phyloP scores from a whole-genome alignment of 192 early-diverging fungal genomes.

The Coemansia sp. region DNA sequence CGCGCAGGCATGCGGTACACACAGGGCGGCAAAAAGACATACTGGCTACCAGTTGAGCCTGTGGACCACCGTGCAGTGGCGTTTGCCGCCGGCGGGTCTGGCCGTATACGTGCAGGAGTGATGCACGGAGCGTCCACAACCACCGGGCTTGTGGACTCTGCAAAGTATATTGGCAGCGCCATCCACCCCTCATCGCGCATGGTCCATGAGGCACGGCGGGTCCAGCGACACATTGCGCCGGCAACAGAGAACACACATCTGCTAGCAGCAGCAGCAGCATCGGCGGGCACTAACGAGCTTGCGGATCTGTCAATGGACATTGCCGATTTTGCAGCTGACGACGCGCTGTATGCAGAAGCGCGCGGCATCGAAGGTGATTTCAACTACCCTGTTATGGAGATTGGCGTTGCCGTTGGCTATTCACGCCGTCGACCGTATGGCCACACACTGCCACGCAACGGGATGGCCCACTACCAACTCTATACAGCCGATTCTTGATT shows the following conservation, averaged over 20 bases:
- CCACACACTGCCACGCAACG: constrained; percentile 19
- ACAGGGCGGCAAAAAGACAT: constrained; percentile 54
- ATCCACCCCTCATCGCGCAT: constrained; percentile 39
- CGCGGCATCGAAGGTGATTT: constrained; percentile 48
- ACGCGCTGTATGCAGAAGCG: constrained; percentile 42
- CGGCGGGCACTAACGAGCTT: constrained; percentile 8
- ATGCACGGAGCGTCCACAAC: constrained; percentile 19
- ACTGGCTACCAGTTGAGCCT: constrained; percentile 56
- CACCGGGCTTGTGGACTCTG: constrained; percentile 18
- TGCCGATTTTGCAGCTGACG: constrained; percentile 22
- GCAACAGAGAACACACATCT: constrained; percentile 35
- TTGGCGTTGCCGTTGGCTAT: constrained; percentile 49
- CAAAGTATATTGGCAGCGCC: constrained; percentile 34
- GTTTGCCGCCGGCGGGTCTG: constrained; percentile 39
- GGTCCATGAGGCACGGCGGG: constrained; percentile 37
- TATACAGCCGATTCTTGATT: not conserved
- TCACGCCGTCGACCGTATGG: constrained; percentile 45
- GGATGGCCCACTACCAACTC: too few species aligned
- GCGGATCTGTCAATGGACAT: constrained; percentile 45
- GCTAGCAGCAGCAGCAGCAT: not conserved
- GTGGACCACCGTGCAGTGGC: constrained; percentile 43
- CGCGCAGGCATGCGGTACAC: constrained; percentile 57
- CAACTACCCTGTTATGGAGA: constrained; percentile 52
- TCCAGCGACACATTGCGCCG: constrained; percentile 17
- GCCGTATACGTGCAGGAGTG: constrained; percentile 23